Conservation (phyloP, 805 yeast genomes). For the Helenozyma baotianmanensis region DNA sequence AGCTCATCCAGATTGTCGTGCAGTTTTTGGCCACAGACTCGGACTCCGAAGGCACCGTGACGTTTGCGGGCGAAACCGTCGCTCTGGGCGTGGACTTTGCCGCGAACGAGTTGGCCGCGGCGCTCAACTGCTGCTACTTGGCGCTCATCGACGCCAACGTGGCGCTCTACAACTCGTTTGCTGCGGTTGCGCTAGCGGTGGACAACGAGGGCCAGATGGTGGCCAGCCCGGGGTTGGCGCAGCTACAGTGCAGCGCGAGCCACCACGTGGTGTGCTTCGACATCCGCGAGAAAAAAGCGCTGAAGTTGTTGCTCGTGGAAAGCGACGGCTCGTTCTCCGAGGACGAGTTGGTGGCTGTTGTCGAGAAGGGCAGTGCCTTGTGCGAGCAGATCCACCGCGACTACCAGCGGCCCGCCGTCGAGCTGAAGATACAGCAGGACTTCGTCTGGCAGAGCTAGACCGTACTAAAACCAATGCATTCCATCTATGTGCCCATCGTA, state of each 20-base stretch:
- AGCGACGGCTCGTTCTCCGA: constrained; percentile 68
- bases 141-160: constrained; percentile 82
- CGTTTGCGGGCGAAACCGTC: constrained; percentile 12
- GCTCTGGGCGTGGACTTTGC: constrained; percentile 23
- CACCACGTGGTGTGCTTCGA: constrained; percentile 65
- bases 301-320: constrained; percentile 62
- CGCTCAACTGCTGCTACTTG: constrained; percentile 66
- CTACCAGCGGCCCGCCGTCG: constrained; percentile 45
- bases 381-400: constrained; percentile 41
- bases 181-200: constrained; percentile 44
- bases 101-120: constrained; percentile 56
- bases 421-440: constrained; percentile 45
- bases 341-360: constrained; percentile 44
- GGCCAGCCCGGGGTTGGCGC: constrained; percentile 42
- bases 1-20: constrained; percentile 43
- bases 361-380: constrained; percentile 49
- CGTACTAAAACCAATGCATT: no score
- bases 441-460: constrained; percentile 46
- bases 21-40: constrained; percentile 34
- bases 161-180: constrained; percentile 59
- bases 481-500: background rate
- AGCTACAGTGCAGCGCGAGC: constrained; percentile 44
- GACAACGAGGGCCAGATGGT: constrained; percentile 25
- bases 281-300: constrained; percentile 45
- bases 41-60: constrained; percentile 11